Base-by-base conservation (phyloP, 2,329 filamentous ascomycete species). In the Diaporthe citriasiana region DNA sequence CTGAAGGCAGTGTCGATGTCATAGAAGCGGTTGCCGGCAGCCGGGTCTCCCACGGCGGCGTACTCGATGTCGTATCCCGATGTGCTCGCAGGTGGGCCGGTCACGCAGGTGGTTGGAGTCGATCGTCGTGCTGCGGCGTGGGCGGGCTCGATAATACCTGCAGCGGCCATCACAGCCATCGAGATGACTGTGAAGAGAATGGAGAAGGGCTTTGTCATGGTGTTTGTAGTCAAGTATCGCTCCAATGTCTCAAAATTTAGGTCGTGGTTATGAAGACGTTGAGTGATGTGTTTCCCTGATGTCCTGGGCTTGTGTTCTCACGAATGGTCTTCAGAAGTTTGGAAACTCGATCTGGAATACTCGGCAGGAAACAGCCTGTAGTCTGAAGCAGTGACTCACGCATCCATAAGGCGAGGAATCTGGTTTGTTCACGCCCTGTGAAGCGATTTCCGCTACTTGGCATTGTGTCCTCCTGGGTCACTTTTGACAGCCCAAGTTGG, bases 1-100 rank as follows among this genome's bases (percentile, higher is more conserved):
- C 13, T 13, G 53, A 74, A 77, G 22, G 45, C 59, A 45, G 56
- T 15, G 47, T 73, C 72, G 40, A 76, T 71, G 33, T 75, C 76
- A 19, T 76, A 77, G 45, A 51, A 27, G 22, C 70, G 53, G 19
- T 45, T 33, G 57, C 53, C 33, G 15, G 55, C 59, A 38, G 51
- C 47, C 19, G 66, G 55, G 59, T 71, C 73, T n/a, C 19, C 57
- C 12, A 71, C 71, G 17, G 27, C 30, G 40, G 73, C 57, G 42
- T 76, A 76, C 19, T 70, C 25, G 10, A 76, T 53, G 9, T 30
- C 19, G 15, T 55, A 73, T 8, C 60, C 15, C 33, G 70, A 27
- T 8, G 55, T 35, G 53, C 56, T 73, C 8, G 73, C 45, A 10
- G 53, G 42, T 2, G 57, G n/a, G 53, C 73, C 71, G 10, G 57